Evolutionary conservation across 2,329 filamentous ascomycete genomes (phyloP).

Genomic region (Ophiostoma australiae): DNA sequence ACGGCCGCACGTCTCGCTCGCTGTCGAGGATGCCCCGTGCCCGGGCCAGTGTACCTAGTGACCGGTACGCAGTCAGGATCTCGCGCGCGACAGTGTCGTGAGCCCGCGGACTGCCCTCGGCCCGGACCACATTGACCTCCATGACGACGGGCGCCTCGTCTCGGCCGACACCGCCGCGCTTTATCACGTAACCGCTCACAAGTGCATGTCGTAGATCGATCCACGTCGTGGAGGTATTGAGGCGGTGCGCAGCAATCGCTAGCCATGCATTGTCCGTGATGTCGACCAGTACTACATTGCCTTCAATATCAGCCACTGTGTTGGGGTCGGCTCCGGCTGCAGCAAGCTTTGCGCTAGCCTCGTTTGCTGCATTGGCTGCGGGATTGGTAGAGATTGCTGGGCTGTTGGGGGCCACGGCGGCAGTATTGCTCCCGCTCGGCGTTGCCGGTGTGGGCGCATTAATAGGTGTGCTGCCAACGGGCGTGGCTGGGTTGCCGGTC

Average conservation of each 20-base stretch:
- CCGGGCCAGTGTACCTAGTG: constrained; percentile 62
- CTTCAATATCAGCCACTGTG: constrained; percentile 38
- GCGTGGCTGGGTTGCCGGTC: constrained; percentile 47
- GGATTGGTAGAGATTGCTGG: constrained; percentile 12
- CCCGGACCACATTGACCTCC: constrained; percentile 60
- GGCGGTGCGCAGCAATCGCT: constrained; percentile 61
- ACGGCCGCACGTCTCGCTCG: constrained; percentile 61
- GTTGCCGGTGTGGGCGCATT: constrained; percentile 26
- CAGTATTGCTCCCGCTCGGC: constrained; percentile 25
- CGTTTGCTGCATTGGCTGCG: not conserved
- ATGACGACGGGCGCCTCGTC: constrained; percentile 58
- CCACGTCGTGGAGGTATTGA: constrained; percentile 55
- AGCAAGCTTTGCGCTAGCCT: constrained; percentile 31
- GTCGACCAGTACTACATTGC: constrained; percentile 66
- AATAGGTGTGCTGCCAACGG: constrained; percentile 36
- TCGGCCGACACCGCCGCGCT: constrained; percentile 51
- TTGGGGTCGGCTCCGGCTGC: constrained; percentile 35
- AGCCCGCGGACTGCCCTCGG: constrained; percentile 48
- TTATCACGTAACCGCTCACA: constrained; percentile 61
- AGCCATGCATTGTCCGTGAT: constrained; percentile 72
- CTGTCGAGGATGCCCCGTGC: constrained; percentile 58
- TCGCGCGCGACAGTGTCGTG: constrained; percentile 65
- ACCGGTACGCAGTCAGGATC: constrained; percentile 63
- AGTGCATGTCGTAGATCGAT: constrained; percentile 54
- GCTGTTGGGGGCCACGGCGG: constrained; percentile 17